Conservation (phyloP, 129 eudicot genomes). For the Helianthus annuus region DNA sequence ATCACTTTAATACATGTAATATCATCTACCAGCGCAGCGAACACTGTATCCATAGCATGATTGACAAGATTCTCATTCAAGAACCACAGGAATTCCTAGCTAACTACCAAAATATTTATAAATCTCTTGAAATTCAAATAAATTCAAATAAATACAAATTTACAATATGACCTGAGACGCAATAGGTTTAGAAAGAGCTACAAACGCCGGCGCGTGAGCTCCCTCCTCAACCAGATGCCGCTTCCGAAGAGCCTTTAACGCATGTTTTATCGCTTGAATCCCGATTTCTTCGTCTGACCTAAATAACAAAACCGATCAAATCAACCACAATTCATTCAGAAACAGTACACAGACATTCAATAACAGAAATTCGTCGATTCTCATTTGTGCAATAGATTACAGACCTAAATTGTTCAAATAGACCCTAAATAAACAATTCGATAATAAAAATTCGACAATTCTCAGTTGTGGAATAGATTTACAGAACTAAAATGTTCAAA, state of each 20-base stretch:
- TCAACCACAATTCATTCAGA: conserved; percentile 9
- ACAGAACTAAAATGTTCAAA: too few species aligned
- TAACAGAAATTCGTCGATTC: background rate
- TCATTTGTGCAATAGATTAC: conserved; percentile 8
- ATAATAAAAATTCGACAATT: too few species aligned
- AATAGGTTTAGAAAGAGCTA: conserved; percentile 76
- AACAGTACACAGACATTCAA: background rate
- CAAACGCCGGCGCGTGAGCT: conserved; percentile 77
- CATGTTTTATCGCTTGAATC: conserved; percentile 68
- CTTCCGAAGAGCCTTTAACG: conserved; percentile 69
- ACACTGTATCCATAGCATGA: background rate
- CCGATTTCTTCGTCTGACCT: conserved; percentile 67
- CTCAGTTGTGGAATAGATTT: too few species aligned
- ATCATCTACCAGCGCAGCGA: background rate
- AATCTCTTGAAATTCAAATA: background rate
- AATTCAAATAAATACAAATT: background rate
- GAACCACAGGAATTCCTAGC: conserved; percentile 6
- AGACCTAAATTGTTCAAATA: background rate
- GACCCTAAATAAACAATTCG: background rate
- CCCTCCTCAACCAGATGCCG: conserved; percentile 87
- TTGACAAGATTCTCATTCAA: conserved; percentile 14
- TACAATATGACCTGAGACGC: conserved; percentile 55
- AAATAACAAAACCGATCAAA: conserved; percentile 14
- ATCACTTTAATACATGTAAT: background rate
- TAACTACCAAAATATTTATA: background rate